Conservation (phyloP, 768 basidiomycete species). For the Trametes cinnabarina region DNA sequence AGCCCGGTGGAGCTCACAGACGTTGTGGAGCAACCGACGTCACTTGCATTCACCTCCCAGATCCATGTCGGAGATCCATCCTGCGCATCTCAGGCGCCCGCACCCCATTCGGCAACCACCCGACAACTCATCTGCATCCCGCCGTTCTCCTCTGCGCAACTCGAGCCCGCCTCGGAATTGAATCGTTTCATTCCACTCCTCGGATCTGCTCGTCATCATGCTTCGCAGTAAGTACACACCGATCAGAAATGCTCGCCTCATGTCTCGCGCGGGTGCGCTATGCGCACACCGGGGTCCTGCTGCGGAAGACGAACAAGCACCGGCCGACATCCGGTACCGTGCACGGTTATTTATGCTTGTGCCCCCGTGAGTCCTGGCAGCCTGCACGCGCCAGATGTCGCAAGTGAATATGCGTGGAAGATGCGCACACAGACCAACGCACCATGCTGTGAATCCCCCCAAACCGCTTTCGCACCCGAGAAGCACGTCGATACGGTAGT, state of each 20-base stretch:
- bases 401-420: too few species aligned
- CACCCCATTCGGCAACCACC: neutral
- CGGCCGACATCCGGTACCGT: too few species aligned
- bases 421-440: too few species aligned
- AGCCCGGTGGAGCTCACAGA: slow-evolving; percentile 12
- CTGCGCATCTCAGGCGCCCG: slow-evolving; percentile 10
- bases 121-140: neutral
- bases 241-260: too few species aligned
- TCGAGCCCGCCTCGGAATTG: neutral
- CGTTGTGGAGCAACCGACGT: slow-evolving; percentile 20
- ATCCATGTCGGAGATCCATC: slow-evolving; percentile 15
- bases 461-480: slow-evolving; percentile 7
- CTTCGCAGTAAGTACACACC: neutral
- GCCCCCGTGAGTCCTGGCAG: too few species aligned
- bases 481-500: slow-evolving; percentile 6
- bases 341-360: slow-evolving; percentile 14
- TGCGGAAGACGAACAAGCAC: slow-evolving; percentile 4
- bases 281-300: neutral
- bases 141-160: too few species aligned
- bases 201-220: neutral
- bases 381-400: too few species aligned
- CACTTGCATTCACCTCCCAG: slow-evolving; percentile 11
- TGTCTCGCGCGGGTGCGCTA: neutral
- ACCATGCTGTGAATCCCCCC: slow-evolving; percentile 4
- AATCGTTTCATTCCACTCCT: neutral